phyloP scores from a whole-genome alignment of 2,329 filamentous ascomycete genomes.

The Aureobasidium melanogenum region DNA sequence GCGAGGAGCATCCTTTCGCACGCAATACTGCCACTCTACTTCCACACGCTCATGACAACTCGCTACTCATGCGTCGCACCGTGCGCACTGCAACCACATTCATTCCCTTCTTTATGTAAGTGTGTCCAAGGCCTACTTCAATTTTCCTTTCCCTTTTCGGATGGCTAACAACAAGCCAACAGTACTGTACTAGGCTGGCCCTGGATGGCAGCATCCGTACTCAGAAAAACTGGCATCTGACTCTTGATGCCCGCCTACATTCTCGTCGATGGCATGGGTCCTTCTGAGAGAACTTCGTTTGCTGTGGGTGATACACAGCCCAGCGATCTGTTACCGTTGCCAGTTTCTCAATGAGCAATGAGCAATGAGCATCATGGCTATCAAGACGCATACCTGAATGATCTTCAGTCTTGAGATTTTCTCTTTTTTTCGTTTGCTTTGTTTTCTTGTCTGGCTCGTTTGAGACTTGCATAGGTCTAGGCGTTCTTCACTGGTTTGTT shows the following conservation, averaged over 20 bases:
- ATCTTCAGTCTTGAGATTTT: too few relatives aligned
- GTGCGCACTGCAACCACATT: neutral
- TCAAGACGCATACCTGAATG: too few relatives aligned
- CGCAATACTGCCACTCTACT: conserved; percentile 3
- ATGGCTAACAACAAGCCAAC: neutral
- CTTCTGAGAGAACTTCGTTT: neutral
- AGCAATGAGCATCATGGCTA: too few relatives aligned
- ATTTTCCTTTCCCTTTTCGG: too few relatives aligned
- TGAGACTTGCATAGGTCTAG: too few relatives aligned
- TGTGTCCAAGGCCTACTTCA: too few relatives aligned
- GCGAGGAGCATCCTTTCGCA: neutral
- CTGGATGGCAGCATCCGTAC: neutral
- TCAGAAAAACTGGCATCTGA: conserved; percentile 4
- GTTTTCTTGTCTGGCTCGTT: too few relatives aligned
- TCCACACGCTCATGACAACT: conserved; percentile 6
- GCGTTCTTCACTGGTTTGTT: too few relatives aligned
- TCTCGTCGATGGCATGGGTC: neutral
- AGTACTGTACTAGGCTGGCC: neutral
- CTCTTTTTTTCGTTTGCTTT: neutral
- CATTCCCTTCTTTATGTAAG: neutral
- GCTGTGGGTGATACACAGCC: neutral
- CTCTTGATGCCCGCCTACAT: neutral
- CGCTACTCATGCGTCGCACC: neutral
- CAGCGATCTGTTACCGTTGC: too few relatives aligned
- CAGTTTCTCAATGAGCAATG: too few relatives aligned